A percentile compares a stretch with the other conserved stretches of the same genome.
phyloP scores from a whole-genome alignment of 2,329 filamentous ascomycete species.

The Septoria linicola region DNA sequence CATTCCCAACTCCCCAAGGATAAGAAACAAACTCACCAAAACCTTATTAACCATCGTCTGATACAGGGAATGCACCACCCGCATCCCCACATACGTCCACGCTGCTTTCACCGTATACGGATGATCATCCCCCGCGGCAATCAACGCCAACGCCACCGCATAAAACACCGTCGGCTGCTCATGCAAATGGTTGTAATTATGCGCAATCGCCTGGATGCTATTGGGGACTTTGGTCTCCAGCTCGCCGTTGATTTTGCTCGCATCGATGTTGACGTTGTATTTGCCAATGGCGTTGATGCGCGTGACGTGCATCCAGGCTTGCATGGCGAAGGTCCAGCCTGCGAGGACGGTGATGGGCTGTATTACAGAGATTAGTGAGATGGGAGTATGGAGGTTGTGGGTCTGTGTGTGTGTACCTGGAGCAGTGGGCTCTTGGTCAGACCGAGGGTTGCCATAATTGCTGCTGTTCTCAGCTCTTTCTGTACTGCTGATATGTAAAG shows the following conservation, averaged over 20 bases:
- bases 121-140: constrained; percentile 26
- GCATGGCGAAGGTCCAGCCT: constrained; percentile 41
- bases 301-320: constrained; percentile 43
- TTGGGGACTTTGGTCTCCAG: constrained; percentile 22
- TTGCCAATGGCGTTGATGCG: constrained; percentile 39
- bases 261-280: constrained; percentile 27
- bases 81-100: constrained; percentile 42
- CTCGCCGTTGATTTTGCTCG: constrained; percentile 13
- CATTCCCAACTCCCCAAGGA: not conserved
- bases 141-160: constrained; percentile 37
- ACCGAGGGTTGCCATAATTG: no score
- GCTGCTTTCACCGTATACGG: constrained; percentile 37
- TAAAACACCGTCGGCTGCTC: constrained; percentile 47
- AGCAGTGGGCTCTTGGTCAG: no score
- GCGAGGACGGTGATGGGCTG: no score
- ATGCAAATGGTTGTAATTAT: constrained; percentile 43
- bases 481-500: no score
- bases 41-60: constrained; percentile 39
- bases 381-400: no score
- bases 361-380: no score
- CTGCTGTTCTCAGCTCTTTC: no score
- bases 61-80: constrained; percentile 41
- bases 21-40: constrained; percentile 5
- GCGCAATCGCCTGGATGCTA: constrained; percentile 32
- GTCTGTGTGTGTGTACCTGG: no score